phyloP scores from a whole-genome alignment of 1,139 yeast species.

The Scheffersomyces segobiensis region DNA sequence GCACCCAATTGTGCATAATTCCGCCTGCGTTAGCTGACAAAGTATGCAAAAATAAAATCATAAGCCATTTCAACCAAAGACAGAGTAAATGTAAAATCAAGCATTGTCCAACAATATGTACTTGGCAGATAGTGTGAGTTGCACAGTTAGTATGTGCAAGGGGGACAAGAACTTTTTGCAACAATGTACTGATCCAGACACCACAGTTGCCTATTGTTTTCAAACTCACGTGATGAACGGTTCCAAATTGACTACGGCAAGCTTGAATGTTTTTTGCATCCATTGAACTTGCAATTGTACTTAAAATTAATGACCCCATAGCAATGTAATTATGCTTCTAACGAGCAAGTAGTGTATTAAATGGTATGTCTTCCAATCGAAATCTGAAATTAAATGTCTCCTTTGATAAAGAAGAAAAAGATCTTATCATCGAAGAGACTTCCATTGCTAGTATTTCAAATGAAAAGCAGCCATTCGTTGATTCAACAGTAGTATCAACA shows the following conservation, averaged over 20 bases:
- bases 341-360: too few species aligned
- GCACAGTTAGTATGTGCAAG: background rate
- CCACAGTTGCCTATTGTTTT: background rate
- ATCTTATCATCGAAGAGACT: background rate
- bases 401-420: background rate
- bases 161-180: background rate
- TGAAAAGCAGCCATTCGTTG: constrained; percentile 13
- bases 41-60: background rate
- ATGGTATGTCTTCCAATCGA: background rate
- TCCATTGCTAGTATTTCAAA: background rate
- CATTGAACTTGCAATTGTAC: background rate
- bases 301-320: background rate
- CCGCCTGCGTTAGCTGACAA: background rate
- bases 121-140: background rate
- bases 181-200: background rate
- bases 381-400: background rate
- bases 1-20: background rate
- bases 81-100: too few species aligned
- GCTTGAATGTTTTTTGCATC: background rate
- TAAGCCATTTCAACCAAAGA: background rate
- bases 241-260: background rate
- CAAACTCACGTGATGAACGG: background rate
- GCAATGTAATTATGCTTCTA: too few species aligned
- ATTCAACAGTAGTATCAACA: constrained; percentile 16
- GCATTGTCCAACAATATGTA: background rate